These are phyloP conservation scores for Ambrosia trifida DNA, from an alignment of 129 eudicot genomes.

Conservation along the genomic window DNA sequence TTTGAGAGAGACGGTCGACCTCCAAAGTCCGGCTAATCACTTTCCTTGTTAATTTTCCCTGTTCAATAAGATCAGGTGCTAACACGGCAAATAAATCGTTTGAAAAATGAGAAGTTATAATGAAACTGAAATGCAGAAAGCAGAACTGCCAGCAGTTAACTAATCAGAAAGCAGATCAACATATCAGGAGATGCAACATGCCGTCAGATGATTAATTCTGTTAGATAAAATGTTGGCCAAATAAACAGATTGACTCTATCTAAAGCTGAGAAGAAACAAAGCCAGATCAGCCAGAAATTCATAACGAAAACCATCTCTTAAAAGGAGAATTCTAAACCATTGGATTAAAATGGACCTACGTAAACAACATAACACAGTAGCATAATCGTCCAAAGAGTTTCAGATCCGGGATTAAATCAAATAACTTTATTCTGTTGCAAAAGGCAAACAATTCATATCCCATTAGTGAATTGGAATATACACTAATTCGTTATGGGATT, in stretches of 20 bases:
- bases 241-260: not conserved
- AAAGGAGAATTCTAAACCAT: not conserved
- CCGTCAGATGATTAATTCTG: not conserved
- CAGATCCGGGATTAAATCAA: not conserved
- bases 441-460: not conserved
- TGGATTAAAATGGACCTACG: not conserved
- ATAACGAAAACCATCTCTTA: not conserved
- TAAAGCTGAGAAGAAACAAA: not conserved
- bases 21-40: not conserved
- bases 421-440: not conserved
- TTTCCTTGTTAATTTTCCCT: not conserved
- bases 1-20: not conserved
- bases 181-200: not conserved
- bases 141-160: not conserved
- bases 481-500: not conserved
- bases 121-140: not conserved
- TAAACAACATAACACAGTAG: not conserved
- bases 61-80: no score
- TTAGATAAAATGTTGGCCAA: not conserved
- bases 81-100: not conserved
- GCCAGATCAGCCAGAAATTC: not conserved
- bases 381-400: constrained; percentile 2
- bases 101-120: not conserved
- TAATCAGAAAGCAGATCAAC: not conserved
- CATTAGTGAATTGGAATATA: not conserved